These are phyloP conservation scores for Pythium apleroticum DNA, from an alignment of 352 stramenopile genomes.

Conservation along the genomic window DNA sequence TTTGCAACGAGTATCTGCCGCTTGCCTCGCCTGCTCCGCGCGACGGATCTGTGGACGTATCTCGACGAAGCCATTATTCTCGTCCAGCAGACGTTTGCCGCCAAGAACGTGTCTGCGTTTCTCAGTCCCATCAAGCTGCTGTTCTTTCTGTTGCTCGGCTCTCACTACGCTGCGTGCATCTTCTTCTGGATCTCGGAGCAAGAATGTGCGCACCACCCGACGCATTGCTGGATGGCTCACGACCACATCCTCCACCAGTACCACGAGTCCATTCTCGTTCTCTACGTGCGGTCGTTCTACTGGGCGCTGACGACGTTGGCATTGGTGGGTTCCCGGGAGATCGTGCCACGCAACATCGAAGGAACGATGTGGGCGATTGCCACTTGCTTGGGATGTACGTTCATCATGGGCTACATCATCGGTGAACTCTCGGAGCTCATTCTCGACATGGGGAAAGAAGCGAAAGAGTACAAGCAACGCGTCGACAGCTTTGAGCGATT, in stretches of 20 bases:
- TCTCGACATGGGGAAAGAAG: slow-evolving; percentile 69
- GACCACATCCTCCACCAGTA: slow-evolving; percentile 67
- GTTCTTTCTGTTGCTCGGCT: slow-evolving; percentile 62
- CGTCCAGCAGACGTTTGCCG: slow-evolving; percentile 68
- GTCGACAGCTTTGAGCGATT: slow-evolving; percentile 79
- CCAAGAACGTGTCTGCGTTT: slow-evolving; percentile 66
- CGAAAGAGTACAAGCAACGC: slow-evolving; percentile 63
- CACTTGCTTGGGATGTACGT: slow-evolving; percentile 66
- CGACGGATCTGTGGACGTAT: slow-evolving; percentile 48
- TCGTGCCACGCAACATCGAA: slow-evolving; percentile 38
- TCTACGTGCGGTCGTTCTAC: slow-evolving; percentile 72
- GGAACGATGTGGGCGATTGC: slow-evolving; percentile 60
- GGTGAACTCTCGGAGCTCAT: slow-evolving; percentile 77
- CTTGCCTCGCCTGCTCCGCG: slow-evolving; percentile 57
- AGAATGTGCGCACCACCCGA: slow-evolving; percentile 39
- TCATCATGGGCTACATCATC: slow-evolving; percentile 74
- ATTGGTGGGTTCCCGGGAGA: slow-evolving; percentile 58
- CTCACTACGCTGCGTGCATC: slow-evolving; percentile 63
- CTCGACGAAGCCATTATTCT: slow-evolving; percentile 68
- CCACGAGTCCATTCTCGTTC: slow-evolving; percentile 40
- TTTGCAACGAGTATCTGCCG: slow-evolving; percentile 43
- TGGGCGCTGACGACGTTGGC: slow-evolving; percentile 70
- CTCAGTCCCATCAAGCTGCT: slow-evolving; percentile 66
- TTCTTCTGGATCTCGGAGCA: slow-evolving; percentile 71
- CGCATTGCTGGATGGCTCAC: slow-evolving; percentile 55